phyloP scores from a whole-genome alignment of 176 grass and related monocot genomes.

The Musa troglodytarum region DNA sequence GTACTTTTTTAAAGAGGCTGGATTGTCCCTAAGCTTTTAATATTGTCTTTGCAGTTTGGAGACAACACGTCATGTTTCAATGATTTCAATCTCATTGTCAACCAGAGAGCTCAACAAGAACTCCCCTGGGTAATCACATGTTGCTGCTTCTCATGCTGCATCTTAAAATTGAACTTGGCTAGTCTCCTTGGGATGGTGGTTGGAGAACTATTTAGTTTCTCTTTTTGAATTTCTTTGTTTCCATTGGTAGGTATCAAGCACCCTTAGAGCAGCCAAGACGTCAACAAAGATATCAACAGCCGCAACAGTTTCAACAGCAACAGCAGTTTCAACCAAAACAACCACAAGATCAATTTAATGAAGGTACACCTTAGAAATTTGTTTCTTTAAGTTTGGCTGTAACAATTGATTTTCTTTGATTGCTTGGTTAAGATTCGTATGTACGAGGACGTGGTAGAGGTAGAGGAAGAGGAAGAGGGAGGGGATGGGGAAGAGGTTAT shows the following conservation, averaged over 20 bases:
- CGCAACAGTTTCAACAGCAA: constrained; percentile 6
- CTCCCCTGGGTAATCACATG: not conserved
- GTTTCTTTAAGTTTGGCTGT: not conserved
- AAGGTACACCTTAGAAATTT: not conserved
- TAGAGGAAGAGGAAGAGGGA: constrained; percentile 4
- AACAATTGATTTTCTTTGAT: not conserved
- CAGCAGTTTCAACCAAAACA: constrained; percentile 10
- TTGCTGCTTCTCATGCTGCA: not conserved
- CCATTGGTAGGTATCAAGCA: constrained; percentile 3
- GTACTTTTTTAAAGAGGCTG: not conserved
- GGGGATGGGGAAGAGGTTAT: constrained; percentile 7
- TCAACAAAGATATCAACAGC: constrained; percentile 12
- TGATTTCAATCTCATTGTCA: constrained; percentile 4
- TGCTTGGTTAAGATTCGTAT: not conserved
- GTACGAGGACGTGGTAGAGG: not conserved
- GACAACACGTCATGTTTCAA: constrained; percentile 6
- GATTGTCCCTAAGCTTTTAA: not conserved
- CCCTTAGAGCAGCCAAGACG: constrained; percentile 3
- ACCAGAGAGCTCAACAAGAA: constrained; percentile 1
- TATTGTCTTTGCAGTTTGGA: not conserved
- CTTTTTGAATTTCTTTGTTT: not conserved
- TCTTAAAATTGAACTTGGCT: not conserved
- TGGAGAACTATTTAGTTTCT: not conserved
- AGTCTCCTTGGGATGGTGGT: not conserved
- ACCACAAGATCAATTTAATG: not conserved